Conservation (phyloP, 225 moss, liverwort and hornwort genomes). For the Bryum argenteum region DNA sequence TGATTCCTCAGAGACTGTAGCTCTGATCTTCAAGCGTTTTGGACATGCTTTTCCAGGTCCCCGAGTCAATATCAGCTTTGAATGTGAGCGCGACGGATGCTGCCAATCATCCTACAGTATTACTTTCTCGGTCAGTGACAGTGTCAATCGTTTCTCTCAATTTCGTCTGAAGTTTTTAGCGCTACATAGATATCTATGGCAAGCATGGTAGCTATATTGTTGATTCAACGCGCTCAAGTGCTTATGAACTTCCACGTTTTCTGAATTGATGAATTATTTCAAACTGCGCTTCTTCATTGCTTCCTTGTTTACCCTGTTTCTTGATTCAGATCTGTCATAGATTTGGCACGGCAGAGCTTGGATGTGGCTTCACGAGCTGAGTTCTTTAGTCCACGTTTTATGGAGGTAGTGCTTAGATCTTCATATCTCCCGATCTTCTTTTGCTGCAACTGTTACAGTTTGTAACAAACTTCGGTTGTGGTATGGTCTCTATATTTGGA, state of each 20-base stretch:
- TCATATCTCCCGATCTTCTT: neutral
- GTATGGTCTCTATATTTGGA: constrained; percentile 17
- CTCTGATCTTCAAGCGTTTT: neutral
- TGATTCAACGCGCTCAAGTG: neutral
- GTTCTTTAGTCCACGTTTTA: constrained; percentile 92
- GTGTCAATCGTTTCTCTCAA: constrained; percentile 2
- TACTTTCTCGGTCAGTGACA: constrained; percentile 74
- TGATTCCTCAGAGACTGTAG: neutral
- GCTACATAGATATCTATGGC: constrained; percentile 6
- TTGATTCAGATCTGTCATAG: constrained; percentile 72
- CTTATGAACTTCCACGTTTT: constrained; percentile 18
- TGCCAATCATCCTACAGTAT: constrained; percentile 86
- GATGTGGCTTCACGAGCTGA: constrained; percentile 68
- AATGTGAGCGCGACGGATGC: constrained; percentile 76
- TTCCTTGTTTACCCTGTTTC: constrained; percentile 22
- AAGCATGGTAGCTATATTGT: constrained; percentile 14
- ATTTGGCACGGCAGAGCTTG: constrained; percentile 85
- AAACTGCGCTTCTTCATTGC: neutral
- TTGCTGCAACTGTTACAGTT: constrained; percentile 21
- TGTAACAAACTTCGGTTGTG: constrained; percentile 17
- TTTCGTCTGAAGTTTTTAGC: neutral
- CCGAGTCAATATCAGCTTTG: constrained; percentile 90
- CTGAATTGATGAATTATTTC: constrained; percentile 1
- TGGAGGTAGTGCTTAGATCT: constrained; percentile 64
- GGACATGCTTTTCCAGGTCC: constrained; percentile 66